Evolutionary conservation across 164 flowering plant species (phyloP).

Genomic region (Vitis rotundifolia): DNA sequence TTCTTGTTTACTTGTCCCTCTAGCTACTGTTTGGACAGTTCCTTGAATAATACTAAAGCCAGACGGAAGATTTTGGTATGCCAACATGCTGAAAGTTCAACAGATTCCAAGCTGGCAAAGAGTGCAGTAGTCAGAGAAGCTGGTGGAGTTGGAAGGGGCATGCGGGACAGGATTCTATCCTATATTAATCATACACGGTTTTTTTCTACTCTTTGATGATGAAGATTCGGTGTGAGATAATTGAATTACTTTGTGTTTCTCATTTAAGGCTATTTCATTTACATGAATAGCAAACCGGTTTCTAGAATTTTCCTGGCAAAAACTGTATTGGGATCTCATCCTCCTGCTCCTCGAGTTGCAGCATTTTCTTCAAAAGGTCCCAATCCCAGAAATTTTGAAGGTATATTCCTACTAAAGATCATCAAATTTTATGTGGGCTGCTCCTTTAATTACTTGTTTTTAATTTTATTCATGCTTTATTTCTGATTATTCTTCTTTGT

Average conservation of each 20-base stretch:
- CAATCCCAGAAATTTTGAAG: constrained; percentile 77
- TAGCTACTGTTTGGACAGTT: constrained; percentile 78
- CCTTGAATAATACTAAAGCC: constrained; percentile 57
- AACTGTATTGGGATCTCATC: constrained; percentile 58
- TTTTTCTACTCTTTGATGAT: constrained; percentile 7
- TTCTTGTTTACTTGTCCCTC: constrained; percentile 17
- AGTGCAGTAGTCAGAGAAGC: constrained; percentile 66
- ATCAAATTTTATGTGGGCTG: background rate
- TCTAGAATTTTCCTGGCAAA: constrained; percentile 52
- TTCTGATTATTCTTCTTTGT: constrained; percentile 18
- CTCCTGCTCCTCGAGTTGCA: constrained; percentile 65
- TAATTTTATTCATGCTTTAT: background rate
- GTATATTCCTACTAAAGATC: constrained; percentile 26
- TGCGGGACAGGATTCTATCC: constrained; percentile 52
- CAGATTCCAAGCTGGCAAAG: constrained; percentile 66
- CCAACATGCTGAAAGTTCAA: constrained; percentile 60
- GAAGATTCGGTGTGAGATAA: background rate
- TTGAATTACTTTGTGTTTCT: background rate
- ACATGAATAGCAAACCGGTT: constrained; percentile 47
- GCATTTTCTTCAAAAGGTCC: constrained; percentile 87
- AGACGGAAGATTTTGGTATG: constrained; percentile 72
- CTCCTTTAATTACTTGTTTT: too few relatives aligned
- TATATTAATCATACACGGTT: constrained; percentile 62
- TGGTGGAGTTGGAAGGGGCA: constrained; percentile 61
- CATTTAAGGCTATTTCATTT: constrained; percentile 1